Evolutionary conservation across 108 stramenopile genomes (phyloP), one percentile per base, ranked within the genome.

Genomic region (Schizochytrium sp.): DNA sequence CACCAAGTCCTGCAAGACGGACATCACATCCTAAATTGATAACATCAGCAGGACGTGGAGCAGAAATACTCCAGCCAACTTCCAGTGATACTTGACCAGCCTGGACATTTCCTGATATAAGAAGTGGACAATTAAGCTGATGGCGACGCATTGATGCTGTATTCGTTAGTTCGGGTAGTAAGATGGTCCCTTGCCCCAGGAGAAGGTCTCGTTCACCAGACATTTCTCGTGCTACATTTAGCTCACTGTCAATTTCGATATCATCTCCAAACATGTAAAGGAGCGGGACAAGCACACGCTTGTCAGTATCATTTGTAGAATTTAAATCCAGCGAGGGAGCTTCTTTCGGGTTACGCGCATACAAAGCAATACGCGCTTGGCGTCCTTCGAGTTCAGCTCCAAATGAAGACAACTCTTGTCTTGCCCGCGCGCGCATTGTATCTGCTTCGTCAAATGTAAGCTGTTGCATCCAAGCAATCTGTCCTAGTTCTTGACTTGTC

Each of bases 231-330:
- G 76, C 76, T 0, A 40, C 28, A 1, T 55, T 2, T n/a, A 83
- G 76, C 76, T 83, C 76, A 83, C 50, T 55, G 76, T 83, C 76
- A 17, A 50, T 55, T 53, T 83, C 76, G 10, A 83, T 28, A 40
- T 83, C 76, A 10, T 83, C 76, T n/a, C 76, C 76, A 55, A 83
- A 83, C 76, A 83, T 83, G 2, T 2, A 83, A 10, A 83, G 28
- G 7, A 83, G 3, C 10, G 15, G 5, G 5, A 83, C 76, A 53
- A 83, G 76, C 5, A 83, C 28, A 47, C 55, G 50, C 47, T 42
- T 83, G 50, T 83, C 76, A n/a, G 76, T 83, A n/a, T 83, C 76
- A n/a, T 40, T 53, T 38, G 47, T 40, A 47, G 76, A 10, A 42
- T 47, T 38, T 44, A 69, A 38, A 28, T 83, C 76, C 8, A 83